These are phyloP conservation scores for Acmispon strigosus DNA, from an alignment of 306 rosid species.

Conservation along the genomic window DNA sequence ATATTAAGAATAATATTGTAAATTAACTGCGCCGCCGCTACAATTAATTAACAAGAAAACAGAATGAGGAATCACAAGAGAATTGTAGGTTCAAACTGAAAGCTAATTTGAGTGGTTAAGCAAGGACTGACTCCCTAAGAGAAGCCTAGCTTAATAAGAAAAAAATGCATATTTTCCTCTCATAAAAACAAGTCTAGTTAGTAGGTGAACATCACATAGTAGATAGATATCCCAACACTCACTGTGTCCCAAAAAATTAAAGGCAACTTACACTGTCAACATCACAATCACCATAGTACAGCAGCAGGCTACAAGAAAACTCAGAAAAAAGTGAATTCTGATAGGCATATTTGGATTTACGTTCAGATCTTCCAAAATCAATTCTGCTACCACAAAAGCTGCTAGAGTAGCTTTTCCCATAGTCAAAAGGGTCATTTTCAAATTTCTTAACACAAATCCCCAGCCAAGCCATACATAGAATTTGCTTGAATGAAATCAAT, in stretches of 20 bases:
- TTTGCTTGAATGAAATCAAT: too few relatives aligned
- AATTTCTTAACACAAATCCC: too few relatives aligned
- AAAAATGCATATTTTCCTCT: neutral
- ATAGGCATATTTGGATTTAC: too few relatives aligned
- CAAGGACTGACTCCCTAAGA: neutral
- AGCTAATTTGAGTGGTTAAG: constrained; percentile 1
- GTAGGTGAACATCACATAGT: constrained; percentile 3
- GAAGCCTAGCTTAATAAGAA: neutral
- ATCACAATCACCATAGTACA: neutral
- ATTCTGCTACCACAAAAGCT: too few relatives aligned
- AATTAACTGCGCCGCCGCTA: neutral
- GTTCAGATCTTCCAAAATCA: too few relatives aligned
- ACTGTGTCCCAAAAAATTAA: neutral
- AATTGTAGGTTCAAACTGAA: neutral
- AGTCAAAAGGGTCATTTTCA: too few relatives aligned
- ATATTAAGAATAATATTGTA: neutral
- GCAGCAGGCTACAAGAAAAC: neutral
- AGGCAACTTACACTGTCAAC: neutral
- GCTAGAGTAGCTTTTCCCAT: too few relatives aligned
- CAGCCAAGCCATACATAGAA: too few relatives aligned
- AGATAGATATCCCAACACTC: neutral
- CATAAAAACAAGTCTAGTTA: constrained; percentile 4
- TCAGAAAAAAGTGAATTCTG: neutral
- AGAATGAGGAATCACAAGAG: neutral
- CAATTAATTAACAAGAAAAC: neutral